Evolutionary conservation across 2,329 filamentous ascomycete species (phyloP).

Genomic region (Beauveria pseudobassiana): DNA sequence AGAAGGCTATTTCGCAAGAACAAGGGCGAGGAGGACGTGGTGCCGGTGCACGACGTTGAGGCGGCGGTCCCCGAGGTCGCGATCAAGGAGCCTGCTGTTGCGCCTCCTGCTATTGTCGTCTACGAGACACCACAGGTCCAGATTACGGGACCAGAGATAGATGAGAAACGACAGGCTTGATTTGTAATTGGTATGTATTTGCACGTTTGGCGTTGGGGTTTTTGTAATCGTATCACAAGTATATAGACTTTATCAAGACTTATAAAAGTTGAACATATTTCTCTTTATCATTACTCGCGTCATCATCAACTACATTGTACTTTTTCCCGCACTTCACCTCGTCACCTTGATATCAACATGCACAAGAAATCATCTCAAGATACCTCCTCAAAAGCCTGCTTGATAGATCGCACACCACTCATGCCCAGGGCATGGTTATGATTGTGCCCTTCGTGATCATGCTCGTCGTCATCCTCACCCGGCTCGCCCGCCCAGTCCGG

Average conservation of each 20-base stretch:
- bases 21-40: background rate
- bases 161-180: slow-evolving; percentile 1
- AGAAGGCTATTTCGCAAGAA: background rate
- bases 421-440: slow-evolving; percentile 8
- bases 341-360: background rate
- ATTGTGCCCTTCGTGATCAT: slow-evolving; percentile 20
- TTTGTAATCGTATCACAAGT: background rate
- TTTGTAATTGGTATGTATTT: slow-evolving; percentile 10
- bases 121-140: slow-evolving; percentile 5
- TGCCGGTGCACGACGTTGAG: background rate
- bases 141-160: background rate
- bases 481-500: slow-evolving; percentile 49
- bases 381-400: slow-evolving; percentile 5
- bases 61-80: background rate
- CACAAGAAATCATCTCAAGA: background rate
- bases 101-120: slow-evolving; percentile 8
- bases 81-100: background rate
- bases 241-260: background rate
- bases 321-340: background rate
- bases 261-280: too few species aligned
- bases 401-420: slow-evolving; percentile 6
- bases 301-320: background rate
- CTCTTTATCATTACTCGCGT: too few species aligned
- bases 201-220: background rate
- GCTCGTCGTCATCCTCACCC: slow-evolving; percentile 32